Evolutionary conservation across 2,329 filamentous ascomycete species (phyloP).

Genomic region (Microcyclospora pomicola): DNA sequence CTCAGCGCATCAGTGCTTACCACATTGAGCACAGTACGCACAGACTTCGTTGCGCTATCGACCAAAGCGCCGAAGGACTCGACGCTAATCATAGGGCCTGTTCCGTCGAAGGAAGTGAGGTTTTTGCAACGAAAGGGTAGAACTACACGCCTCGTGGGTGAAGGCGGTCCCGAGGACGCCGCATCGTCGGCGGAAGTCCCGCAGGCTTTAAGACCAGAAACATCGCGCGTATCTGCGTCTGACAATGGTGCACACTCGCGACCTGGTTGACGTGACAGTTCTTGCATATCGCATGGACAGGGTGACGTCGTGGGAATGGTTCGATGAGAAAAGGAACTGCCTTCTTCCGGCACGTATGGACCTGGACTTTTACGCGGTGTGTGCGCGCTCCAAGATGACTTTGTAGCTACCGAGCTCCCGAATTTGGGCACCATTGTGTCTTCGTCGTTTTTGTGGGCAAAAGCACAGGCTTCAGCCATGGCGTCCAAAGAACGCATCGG

Average conservation of each 20-base stretch:
- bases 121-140: neutral
- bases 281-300: conserved; percentile 7
- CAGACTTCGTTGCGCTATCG: too few species aligned
- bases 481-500: conserved; percentile 16
- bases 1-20: too few species aligned
- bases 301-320: neutral
- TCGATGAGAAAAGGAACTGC: neutral
- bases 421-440: neutral
- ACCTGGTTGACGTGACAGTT: conserved; percentile 7
- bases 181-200: neutral
- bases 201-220: neutral
- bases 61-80: too few species aligned
- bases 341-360: neutral
- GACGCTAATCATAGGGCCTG: neutral
- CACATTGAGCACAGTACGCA: too few species aligned
- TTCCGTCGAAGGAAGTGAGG: neutral
- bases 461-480: conserved; percentile 10
- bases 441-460: conserved; percentile 3
- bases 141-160: neutral
- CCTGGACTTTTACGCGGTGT: too few species aligned
- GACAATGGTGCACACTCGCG: too few species aligned
- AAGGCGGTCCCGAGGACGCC: neutral
- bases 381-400: neutral
- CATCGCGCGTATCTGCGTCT: too few species aligned
- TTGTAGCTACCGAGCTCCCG: neutral